Evolutionary conservation across 371 early-diverging fungal species (phyloP).

Genomic region (Mortierella sp.): DNA sequence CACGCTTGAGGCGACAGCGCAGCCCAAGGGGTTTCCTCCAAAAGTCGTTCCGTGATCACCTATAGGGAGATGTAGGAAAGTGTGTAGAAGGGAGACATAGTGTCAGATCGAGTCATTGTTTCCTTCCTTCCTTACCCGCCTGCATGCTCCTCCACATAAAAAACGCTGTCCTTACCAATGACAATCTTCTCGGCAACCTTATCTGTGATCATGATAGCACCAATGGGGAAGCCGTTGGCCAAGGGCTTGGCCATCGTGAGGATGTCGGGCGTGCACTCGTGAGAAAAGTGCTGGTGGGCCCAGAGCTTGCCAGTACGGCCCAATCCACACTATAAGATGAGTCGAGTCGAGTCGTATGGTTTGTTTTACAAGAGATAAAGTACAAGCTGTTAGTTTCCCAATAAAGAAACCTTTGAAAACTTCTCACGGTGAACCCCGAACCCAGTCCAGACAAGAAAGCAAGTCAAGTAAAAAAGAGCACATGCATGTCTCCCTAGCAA

Average conservation of each 20-base stretch:
- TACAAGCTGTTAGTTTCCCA: slow-evolving; percentile 9
- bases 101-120: background rate
- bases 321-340: slow-evolving; percentile 80
- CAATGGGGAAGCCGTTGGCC: slow-evolving; percentile 97
- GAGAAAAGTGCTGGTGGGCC: slow-evolving; percentile 83
- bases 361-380: background rate
- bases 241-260: slow-evolving; percentile 96
- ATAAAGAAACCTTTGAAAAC: background rate
- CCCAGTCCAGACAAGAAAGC: slow-evolving; percentile 3
- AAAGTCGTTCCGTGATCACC: slow-evolving; percentile 98
- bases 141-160: background rate
- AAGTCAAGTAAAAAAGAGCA: background rate
- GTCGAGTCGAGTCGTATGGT: background rate
- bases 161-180: slow-evolving; percentile 62
- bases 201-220: slow-evolving; percentile 85
- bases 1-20: slow-evolving; percentile 82
- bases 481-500: background rate
- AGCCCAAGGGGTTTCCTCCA: slow-evolving; percentile 95
- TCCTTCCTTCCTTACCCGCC: background rate
- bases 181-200: slow-evolving; percentile 86
- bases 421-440: slow-evolving; percentile 13
- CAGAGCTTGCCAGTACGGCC: slow-evolving; percentile 94
- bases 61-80: slow-evolving; percentile 21
- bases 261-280: slow-evolving; percentile 89
- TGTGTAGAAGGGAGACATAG: background rate